Evolutionary conservation across 2,329 filamentous ascomycete genomes (phyloP), one percentile per base, ranked within the genome.

Genomic region (Podosphaera fusca): DNA sequence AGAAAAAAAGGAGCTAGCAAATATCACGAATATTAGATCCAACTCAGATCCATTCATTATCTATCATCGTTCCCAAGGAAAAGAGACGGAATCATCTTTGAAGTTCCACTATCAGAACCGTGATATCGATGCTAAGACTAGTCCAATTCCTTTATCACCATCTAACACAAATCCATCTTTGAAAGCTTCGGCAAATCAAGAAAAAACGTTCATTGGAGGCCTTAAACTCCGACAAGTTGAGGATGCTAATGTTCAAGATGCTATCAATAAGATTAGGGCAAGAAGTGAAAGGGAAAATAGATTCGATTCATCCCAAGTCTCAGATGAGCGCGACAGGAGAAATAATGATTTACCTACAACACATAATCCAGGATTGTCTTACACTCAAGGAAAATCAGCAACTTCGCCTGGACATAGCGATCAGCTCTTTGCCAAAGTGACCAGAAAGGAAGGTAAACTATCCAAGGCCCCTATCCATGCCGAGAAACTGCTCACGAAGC

Each of bases 181-280:
- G 6, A 9, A 21, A 2, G 36, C 45, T 12, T 29, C 10, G 2
- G n/a, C 29, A 12, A 51, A 50, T 50, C 34, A 29, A 33, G 55
- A 31, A 14, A 21, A 8, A 49, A 21, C 8, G 2, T 68, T 68
- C 45, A 64, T 67, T 47, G 66, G 65, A 21, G 66, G 66, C 33
- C 46, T 67, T 8, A 68, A 66, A 55, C 60, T 67, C 1, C 61
- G 63, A 50, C 59, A 63, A 34, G 62, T 60, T 5, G 60, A 63
- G 51, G 62, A 64, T 46, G 58, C 56, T n/a, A 50, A 57, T 34
- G 49, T 58, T 7, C 62, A 63, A 54, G 58, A 63, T 6, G 59
- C 45, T 14, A 58, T 60, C 45, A 58, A 57, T 42, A 50, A 59
- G 34, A 49, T 57, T 1, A 40, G 36, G 12, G 36, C 6, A 31